A percentile compares a stretch with the other conserved stretches of the same genome.
phyloP scores from a whole-genome alignment of 73 alveolate species.

The Loxodes magnus region DNA sequence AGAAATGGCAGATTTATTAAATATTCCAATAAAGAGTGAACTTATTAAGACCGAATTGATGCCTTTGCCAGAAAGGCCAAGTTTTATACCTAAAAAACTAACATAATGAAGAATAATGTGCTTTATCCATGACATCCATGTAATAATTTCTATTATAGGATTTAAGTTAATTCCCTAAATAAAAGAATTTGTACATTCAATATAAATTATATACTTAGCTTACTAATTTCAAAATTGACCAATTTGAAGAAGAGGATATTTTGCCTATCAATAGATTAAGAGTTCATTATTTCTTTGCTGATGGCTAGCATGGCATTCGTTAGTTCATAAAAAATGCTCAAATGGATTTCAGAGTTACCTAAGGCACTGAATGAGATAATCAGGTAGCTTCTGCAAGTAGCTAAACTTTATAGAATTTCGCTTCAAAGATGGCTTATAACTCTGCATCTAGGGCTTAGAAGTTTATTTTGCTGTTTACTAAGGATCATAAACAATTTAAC shows the following conservation, averaged over 20 bases:
- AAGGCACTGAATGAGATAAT: background rate
- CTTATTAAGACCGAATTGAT: conserved; percentile 3
- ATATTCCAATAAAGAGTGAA: background rate
- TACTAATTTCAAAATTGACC: too few species aligned
- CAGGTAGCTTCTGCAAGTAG: conserved; percentile 4
- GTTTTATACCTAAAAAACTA: conserved; percentile 9
- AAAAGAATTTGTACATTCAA: too few species aligned
- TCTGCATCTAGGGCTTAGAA: background rate
- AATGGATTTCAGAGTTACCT: background rate
- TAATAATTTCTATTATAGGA: too few species aligned
- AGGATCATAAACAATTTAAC: background rate
- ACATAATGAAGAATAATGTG: background rate
- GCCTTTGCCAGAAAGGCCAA: background rate
- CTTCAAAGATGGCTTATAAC: conserved; percentile 4
- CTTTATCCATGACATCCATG: too few species aligned
- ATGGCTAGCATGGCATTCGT: too few species aligned
- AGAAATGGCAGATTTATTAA: conserved; percentile 1
- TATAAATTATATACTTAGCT: too few species aligned
- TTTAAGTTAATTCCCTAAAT: too few species aligned
- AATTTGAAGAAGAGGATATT: too few species aligned
- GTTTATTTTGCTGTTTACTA: background rate
- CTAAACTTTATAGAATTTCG: background rate
- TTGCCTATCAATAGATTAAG: too few species aligned
- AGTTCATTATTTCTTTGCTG: too few species aligned
- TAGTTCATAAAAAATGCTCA: too few species aligned